Evolutionary conservation across 768 basidiomycete species (phyloP).

Genomic region (Hygrophorus pudorinus): DNA sequence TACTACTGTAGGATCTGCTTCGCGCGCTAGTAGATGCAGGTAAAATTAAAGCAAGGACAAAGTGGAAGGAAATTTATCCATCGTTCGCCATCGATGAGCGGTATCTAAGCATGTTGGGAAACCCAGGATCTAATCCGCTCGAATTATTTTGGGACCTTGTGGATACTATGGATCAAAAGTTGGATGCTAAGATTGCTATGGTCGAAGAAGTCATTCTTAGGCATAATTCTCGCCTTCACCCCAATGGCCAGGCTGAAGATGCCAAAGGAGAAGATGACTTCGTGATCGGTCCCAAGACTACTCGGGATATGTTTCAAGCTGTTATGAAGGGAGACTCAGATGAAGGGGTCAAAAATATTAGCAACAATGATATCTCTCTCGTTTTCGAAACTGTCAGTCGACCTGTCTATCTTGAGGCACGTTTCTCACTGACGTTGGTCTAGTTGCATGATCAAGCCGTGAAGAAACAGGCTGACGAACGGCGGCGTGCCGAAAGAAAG

Average conservation of each 20-base stretch:
- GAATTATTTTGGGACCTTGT: conserved; percentile 95
- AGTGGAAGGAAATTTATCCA: conserved; percentile 88
- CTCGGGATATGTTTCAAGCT: conserved; percentile 50
- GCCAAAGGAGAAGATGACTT: conserved; percentile 24
- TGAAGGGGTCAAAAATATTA: conserved; percentile 36
- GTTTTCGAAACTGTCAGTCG: conserved; percentile 55
- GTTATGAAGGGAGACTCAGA: conserved; percentile 50
- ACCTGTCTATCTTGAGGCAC: conserved; percentile 1
- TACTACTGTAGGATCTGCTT: conserved; percentile 49
- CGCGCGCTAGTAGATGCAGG: conserved; percentile 55
- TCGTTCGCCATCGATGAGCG: conserved; percentile 65
- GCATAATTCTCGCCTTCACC: conserved; percentile 28
- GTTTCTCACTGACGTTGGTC: conserved; percentile 2
- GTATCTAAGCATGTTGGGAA: conserved; percentile 85
- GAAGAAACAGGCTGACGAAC: conserved; percentile 79
- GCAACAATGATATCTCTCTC: conserved; percentile 39
- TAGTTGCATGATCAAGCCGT: conserved; percentile 66
- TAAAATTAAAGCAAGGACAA: conserved; percentile 68
- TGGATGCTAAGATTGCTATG: conserved; percentile 68
- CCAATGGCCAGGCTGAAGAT: conserved; percentile 18
- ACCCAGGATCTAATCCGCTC: conserved; percentile 88
- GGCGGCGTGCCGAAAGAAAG: conserved; percentile 72
- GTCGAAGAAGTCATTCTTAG: conserved; percentile 54
- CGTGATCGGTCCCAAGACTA: conserved; percentile 44
- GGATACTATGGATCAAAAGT: conserved; percentile 76